phyloP scores from a whole-genome alignment of 2,329 filamentous ascomycete genomes.

The Orbilia blumenaviensis region DNA sequence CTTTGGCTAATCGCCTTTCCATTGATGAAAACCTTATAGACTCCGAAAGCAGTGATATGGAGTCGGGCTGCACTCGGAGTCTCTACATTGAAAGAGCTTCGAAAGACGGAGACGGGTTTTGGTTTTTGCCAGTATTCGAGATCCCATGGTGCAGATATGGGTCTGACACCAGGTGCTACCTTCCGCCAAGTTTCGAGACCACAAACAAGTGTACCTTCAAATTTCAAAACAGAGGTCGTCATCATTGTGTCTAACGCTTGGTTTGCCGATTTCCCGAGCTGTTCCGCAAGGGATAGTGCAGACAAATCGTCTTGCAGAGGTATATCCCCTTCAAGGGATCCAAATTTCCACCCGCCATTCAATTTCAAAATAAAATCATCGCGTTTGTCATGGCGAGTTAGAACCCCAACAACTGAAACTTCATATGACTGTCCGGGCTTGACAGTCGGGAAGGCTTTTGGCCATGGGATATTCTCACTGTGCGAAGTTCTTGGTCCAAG shows the following conservation, averaged over 20 bases:
- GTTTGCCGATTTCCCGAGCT: not conserved
- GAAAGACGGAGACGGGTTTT: slow-evolving; percentile 20
- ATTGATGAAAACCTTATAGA: slow-evolving; percentile 36
- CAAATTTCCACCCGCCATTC: not conserved
- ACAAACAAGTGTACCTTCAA: slow-evolving; percentile 8
- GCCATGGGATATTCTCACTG: slow-evolving; percentile 42
- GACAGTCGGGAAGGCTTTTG: slow-evolving; percentile 15
- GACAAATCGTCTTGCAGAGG: not conserved
- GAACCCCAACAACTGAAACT: slow-evolving; percentile 3
- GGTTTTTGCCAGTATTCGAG: slow-evolving; percentile 18
- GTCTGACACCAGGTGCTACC: slow-evolving; percentile 4
- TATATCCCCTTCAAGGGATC: not conserved
- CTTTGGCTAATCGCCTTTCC: slow-evolving; percentile 11
- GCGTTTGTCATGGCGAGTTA: not conserved
- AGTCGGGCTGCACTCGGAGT: not conserved
- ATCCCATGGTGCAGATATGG: slow-evolving; percentile 32
- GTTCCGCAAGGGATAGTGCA: not conserved
- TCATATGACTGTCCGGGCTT: slow-evolving; percentile 2
- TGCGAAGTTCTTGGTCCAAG: not conserved
- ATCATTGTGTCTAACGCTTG: not conserved
- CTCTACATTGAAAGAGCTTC: slow-evolving; percentile 3
- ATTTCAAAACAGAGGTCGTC: not conserved
- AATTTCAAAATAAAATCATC: not conserved
- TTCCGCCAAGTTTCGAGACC: slow-evolving; percentile 9
- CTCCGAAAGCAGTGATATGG: slow-evolving; percentile 25